These are phyloP conservation scores for Hypericum androsaemum DNA, from an alignment of 345 rosid genomes.

Conservation along the genomic window DNA sequence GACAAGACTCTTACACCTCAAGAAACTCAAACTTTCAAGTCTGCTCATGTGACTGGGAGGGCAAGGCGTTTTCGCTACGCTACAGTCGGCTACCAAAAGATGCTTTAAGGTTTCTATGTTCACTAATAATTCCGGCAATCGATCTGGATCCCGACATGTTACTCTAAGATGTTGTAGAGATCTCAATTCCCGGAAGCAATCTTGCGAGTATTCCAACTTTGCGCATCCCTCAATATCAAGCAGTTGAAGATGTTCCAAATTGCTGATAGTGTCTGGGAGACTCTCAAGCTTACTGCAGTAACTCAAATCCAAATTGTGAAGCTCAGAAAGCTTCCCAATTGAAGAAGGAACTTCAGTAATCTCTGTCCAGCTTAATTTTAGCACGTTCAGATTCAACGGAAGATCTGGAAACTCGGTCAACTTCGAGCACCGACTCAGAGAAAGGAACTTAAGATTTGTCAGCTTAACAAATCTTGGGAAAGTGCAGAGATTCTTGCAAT, in stretches of 20 bases:
- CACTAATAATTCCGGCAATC: too few species aligned
- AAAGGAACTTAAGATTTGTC: too few species aligned
- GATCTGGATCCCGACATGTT: conserved; percentile 1
- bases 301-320: conserved; percentile 1
- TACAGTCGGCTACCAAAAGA: too few species aligned
- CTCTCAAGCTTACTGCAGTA: conserved; percentile 15
- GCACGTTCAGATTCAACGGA: background rate
- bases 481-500: conserved; percentile 5
- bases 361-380: conserved; percentile 6
- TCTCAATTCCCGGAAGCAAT: background rate
- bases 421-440: too few species aligned
- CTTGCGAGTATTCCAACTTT: background rate
- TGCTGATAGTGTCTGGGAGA: conserved; percentile 5
- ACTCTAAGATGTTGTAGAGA: conserved; percentile 12
- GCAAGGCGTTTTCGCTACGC: too few species aligned
- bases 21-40: too few species aligned
- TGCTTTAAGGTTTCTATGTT: too few species aligned
- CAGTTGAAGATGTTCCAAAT: background rate
- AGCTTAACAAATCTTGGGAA: too few species aligned
- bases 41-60: too few species aligned
- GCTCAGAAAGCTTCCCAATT: background rate
- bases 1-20: too few species aligned
- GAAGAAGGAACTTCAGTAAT: conserved; percentile 12
- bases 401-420: conserved; percentile 7
- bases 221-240: background rate